A percentile compares a stretch with the other conserved stretches of the same genome.
These are phyloP conservation scores for Coemansia sp. DNA, from an alignment of 192 early-diverging fungal species.

Conservation along the genomic window DNA sequence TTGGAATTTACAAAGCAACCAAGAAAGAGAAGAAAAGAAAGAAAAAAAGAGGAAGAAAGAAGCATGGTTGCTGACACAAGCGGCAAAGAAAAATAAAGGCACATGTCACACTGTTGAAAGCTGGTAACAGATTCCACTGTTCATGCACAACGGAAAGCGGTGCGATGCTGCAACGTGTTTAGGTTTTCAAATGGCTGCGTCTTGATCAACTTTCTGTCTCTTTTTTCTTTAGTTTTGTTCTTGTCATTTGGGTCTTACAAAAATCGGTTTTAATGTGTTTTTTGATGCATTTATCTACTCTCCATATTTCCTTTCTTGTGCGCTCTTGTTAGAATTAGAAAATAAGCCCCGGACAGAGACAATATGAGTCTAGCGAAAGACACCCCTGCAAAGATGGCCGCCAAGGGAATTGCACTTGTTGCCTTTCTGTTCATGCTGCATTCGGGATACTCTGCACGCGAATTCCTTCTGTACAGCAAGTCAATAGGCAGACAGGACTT, in stretches of 20 bases:
- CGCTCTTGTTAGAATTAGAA: constrained; percentile 1
- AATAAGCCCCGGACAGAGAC: background rate
- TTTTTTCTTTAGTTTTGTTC: background rate
- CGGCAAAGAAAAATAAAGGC: background rate
- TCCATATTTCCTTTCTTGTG: background rate
- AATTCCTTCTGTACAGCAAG: constrained; percentile 50
- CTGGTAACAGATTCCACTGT: background rate
- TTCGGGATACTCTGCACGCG: constrained; percentile 51
- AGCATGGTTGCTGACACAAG: background rate
- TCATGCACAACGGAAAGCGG: no score
- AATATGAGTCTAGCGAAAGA: constrained; percentile 11
- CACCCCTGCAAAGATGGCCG: constrained; percentile 14
- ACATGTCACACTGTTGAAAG: background rate
- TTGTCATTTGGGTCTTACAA: background rate
- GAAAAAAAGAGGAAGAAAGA: background rate
- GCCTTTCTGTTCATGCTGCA: constrained; percentile 51
- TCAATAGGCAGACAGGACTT: constrained; percentile 45
- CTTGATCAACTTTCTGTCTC: background rate
- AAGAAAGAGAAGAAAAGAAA: background rate
- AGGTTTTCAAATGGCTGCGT: no score
- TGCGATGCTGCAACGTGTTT: no score
- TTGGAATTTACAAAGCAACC: background rate
- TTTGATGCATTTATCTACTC: background rate
- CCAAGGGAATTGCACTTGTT: constrained; percentile 39
- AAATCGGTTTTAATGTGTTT: background rate